phyloP scores from a whole-genome alignment of 192 early-diverging fungal species.

The Umbelopsis vinacea region DNA sequence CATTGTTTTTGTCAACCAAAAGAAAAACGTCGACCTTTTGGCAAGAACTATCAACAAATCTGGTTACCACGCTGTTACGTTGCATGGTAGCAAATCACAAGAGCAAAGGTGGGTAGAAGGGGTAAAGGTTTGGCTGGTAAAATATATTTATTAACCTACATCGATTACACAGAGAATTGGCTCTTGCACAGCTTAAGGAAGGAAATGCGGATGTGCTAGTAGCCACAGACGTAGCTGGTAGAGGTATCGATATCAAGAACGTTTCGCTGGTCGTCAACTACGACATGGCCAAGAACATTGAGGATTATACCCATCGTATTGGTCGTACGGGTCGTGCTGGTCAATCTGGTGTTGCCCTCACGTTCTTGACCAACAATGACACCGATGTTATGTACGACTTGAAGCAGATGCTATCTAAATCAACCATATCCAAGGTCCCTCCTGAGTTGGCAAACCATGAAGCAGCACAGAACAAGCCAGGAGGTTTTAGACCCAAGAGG shows the following conservation, averaged over 20 bases:
- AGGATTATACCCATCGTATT: constrained; percentile 98
- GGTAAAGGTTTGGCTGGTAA: background rate
- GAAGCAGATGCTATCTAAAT: constrained; percentile 75
- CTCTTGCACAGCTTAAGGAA: constrained; percentile 79
- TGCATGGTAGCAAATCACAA: constrained; percentile 97
- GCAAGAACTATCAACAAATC: constrained; percentile 76
- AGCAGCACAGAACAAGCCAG: constrained; percentile 80
- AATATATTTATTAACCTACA: background rate
- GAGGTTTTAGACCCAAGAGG: constrained; percentile 59
- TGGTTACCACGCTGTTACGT: constrained; percentile 73
- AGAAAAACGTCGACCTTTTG: constrained; percentile 88
- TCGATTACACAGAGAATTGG: constrained; percentile 66
- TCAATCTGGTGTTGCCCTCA: constrained; percentile 84
- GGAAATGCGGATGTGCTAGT: constrained; percentile 88
- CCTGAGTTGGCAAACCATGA: constrained; percentile 85
- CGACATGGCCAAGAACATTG: constrained; percentile 98
- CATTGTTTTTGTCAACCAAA: constrained; percentile 98
- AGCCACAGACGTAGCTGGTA: constrained; percentile 98
- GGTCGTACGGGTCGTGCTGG: constrained; percentile 99
- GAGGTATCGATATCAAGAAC: constrained; percentile 98
- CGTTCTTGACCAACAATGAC: constrained; percentile 84
- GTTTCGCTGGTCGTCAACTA: constrained; percentile 96
- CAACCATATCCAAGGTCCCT: constrained; percentile 76
- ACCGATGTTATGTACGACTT: constrained; percentile 85
- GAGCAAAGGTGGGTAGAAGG: constrained; percentile 69